phyloP scores from a whole-genome alignment of 257 asterid species.

The Solanum bulbocastanum region DNA sequence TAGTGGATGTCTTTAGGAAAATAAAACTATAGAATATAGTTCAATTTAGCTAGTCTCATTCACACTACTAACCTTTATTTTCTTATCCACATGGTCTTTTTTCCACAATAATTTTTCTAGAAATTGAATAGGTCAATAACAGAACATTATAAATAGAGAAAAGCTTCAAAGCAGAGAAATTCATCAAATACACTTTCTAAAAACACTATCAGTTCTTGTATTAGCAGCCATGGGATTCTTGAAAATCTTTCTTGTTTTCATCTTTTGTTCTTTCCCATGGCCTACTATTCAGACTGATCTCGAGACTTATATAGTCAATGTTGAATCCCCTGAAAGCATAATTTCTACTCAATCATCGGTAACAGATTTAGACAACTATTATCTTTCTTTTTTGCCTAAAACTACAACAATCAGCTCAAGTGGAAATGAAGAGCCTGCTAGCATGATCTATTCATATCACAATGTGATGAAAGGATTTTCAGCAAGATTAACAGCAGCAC shows the following conservation, averaged over 20 bases:
- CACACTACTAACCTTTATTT: background rate
- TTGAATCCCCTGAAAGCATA: slow-evolving; percentile 7
- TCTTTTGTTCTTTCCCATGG: background rate
- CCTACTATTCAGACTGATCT: background rate
- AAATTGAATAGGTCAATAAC: background rate
- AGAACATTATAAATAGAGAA: background rate
- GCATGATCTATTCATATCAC: slow-evolving; percentile 21
- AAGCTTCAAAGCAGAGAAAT: background rate
- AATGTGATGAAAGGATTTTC: slow-evolving; percentile 36
- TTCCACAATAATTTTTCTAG: background rate
- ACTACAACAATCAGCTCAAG: background rate
- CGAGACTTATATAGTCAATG: slow-evolving; percentile 33
- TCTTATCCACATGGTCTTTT: background rate
- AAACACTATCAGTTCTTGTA: background rate
- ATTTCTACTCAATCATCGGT: background rate
- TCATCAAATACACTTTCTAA: background rate
- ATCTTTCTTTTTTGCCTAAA: slow-evolving; percentile 22
- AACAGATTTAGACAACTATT: slow-evolving; percentile 17
- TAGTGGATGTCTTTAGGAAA: background rate
- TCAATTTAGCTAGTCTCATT: background rate
- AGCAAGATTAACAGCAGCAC: slow-evolving; percentile 22
- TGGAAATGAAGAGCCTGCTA: background rate
- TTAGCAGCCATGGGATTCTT: background rate
- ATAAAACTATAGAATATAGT: background rate
- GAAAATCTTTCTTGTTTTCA: background rate